Conservation (phyloP, 495 filamentous ascomycete genomes). For the Collariella sp. region DNA sequence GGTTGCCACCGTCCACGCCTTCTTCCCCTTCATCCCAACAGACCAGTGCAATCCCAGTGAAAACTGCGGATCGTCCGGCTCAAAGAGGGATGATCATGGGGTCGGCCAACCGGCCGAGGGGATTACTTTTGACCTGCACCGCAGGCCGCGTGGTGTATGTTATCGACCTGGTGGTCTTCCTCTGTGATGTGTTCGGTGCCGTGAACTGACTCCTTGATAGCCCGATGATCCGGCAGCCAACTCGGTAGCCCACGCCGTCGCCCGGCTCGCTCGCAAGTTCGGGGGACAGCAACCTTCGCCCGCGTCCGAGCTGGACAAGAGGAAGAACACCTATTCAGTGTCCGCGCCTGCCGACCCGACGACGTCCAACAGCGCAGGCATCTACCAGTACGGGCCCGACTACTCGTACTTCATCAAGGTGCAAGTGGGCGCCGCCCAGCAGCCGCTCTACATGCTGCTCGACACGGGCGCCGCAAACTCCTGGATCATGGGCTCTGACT, state of each 20-base stretch:
- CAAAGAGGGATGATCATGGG: neutral
- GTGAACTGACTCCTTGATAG: neutral
- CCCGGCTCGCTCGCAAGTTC: conserved; percentile 19
- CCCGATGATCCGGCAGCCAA: conserved; percentile 8
- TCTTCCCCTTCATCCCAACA: conserved; percentile 28
- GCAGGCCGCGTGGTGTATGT: conserved; percentile 17
- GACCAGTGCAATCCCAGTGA: conserved; percentile 16
- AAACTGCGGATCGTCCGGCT: conserved; percentile 4
- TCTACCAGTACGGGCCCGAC: conserved; percentile 70
- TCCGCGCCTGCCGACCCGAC: conserved; percentile 47
- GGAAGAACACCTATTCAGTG: conserved; percentile 48
- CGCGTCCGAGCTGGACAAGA: conserved; percentile 18
- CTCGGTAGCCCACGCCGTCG: conserved; percentile 11
- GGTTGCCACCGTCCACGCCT: conserved; percentile 30
- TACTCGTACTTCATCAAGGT: conserved; percentile 67
- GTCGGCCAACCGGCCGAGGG: conserved; percentile 1
- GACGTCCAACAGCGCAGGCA: conserved; percentile 48
- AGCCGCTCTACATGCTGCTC: conserved; percentile 62
- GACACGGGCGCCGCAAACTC: conserved; percentile 72
- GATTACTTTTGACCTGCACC: conserved; percentile 13
- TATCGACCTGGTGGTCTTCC: neutral
- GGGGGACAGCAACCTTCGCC: conserved; percentile 2
- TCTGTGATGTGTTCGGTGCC: neutral
- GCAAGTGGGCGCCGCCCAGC: conserved; percentile 54
- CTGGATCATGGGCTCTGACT: conserved; percentile 67